A percentile compares a stretch with the other conserved stretches of the same genome.
Conservation (phyloP, 2,329 filamentous ascomycete genomes). For the Chalaropsis thielavioides region DNA sequence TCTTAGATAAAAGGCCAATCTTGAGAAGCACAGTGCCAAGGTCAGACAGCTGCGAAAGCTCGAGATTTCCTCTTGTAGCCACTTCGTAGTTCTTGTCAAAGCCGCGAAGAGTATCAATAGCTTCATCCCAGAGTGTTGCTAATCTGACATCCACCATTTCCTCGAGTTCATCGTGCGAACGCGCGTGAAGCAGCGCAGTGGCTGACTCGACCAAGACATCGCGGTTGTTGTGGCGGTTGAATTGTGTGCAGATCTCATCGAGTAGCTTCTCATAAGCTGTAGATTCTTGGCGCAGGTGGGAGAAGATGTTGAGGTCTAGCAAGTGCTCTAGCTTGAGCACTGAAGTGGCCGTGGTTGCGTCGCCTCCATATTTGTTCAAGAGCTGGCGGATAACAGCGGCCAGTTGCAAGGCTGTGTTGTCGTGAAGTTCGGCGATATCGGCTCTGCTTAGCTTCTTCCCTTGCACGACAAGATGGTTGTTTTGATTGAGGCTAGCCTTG, state of each 20-base stretch:
- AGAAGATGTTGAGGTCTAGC: constrained; percentile 74
- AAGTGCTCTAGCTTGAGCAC: constrained; percentile 77
- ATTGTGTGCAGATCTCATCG: constrained; percentile 87
- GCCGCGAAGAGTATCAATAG: constrained; percentile 55
- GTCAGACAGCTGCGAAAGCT: constrained; percentile 48
- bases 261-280: constrained; percentile 66
- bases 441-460: constrained; percentile 44
- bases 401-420: constrained; percentile 64
- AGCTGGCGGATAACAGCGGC: constrained; percentile 69
- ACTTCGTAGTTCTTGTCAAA: constrained; percentile 59
- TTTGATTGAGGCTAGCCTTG: constrained; percentile 52
- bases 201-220: constrained; percentile 73
- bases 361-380: constrained; percentile 85
- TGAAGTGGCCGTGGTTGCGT: constrained; percentile 69
- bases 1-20: constrained; percentile 64
- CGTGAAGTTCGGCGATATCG: constrained; percentile 56
- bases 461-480: constrained; percentile 17
- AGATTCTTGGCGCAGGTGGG: constrained; percentile 75
- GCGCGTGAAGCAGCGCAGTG: constrained; percentile 67
- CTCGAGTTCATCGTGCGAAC: constrained; percentile 73
- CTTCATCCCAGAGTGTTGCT: constrained; percentile 72
- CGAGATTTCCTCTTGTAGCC: constrained; percentile 54
- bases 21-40: constrained; percentile 63
- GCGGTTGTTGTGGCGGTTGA: constrained; percentile 80
- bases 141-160: constrained; percentile 73